Evolutionary conservation across 2,329 filamentous ascomycete genomes (phyloP).

Genomic region (Simplicillium sp.): DNA sequence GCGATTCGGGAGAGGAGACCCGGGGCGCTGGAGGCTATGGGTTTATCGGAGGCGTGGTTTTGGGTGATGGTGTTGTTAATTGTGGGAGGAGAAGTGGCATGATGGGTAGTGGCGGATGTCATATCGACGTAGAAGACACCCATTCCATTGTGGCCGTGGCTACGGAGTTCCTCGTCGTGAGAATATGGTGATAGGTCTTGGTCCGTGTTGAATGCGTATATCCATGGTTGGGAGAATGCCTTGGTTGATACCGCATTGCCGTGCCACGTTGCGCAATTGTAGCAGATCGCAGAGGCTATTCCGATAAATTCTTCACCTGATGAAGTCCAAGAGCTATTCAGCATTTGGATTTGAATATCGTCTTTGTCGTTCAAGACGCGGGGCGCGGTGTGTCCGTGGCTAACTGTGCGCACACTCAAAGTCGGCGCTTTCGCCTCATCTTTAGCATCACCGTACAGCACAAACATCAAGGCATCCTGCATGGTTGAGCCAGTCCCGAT

Average conservation of each 20-base stretch:
- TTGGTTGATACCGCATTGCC: constrained; percentile 2
- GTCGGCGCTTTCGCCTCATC: background rate
- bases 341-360: background rate
- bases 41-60: constrained; percentile 1
- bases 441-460: constrained; percentile 6
- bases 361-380: background rate
- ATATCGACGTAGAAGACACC: constrained; percentile 7
- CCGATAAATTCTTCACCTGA: background rate
- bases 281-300: constrained; percentile 1
- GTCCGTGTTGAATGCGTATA: constrained; percentile 4
- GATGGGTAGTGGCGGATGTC: constrained; percentile 2
- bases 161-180: constrained; percentile 3
- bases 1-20: constrained; percentile 1
- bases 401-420: constrained; percentile 6
- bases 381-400: constrained; percentile 1
- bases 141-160: constrained; percentile 5
- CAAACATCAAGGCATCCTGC: constrained; percentile 6
- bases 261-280: constrained; percentile 4
- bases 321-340: constrained; percentile 2
- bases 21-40: background rate
- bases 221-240: constrained; percentile 4
- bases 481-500: constrained; percentile 5
- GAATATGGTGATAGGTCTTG: constrained; percentile 6
- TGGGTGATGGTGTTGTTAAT: background rate
- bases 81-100: background rate